Evolutionary conservation across 2,329 filamentous ascomycete species (phyloP).

Genomic region (Canariomyces notabilis): DNA sequence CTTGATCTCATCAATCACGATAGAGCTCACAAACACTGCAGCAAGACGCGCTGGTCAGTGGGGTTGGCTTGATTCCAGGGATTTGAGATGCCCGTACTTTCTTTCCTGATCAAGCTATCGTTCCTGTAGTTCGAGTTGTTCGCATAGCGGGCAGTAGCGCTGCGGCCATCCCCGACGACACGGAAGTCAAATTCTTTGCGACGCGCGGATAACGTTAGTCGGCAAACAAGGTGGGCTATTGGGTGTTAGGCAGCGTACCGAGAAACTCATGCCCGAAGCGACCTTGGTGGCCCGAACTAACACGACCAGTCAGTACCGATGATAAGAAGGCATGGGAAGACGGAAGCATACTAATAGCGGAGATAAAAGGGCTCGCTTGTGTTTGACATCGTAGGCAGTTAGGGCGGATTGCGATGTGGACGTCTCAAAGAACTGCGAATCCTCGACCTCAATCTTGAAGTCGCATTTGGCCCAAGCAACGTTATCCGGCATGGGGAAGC

Average conservation of each 20-base stretch:
- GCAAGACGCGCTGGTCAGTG: neutral
- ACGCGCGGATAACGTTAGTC: neutral
- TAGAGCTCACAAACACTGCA: conserved; percentile 91
- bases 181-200: conserved; percentile 87
- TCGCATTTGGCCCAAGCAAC: conserved; percentile 10
- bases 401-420: too few relatives aligned
- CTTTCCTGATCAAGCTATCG: conserved; percentile 97
- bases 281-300: conserved; percentile 92
- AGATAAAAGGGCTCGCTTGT: conserved; percentile 85
- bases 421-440: conserved; percentile 18
- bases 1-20: conserved; percentile 90
- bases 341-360: conserved; percentile 79
- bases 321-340: neutral
- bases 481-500: too few relatives aligned
- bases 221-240: conserved; percentile 1
- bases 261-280: conserved; percentile 98
- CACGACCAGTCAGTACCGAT: conserved; percentile 20
- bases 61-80: neutral
- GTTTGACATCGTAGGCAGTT: conserved; percentile 57
- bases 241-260: conserved; percentile 48
- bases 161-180: conserved; percentile 85
- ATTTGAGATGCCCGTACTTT: conserved; percentile 61
- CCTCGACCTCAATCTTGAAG: conserved; percentile 12
- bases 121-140: conserved; percentile 99
- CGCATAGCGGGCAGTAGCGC: conserved; percentile 90